A percentile compares a stretch with the other conserved stretches of the same genome.
phyloP scores from a whole-genome alignment of 257 asterid genomes.

The Solanum commersonii region DNA sequence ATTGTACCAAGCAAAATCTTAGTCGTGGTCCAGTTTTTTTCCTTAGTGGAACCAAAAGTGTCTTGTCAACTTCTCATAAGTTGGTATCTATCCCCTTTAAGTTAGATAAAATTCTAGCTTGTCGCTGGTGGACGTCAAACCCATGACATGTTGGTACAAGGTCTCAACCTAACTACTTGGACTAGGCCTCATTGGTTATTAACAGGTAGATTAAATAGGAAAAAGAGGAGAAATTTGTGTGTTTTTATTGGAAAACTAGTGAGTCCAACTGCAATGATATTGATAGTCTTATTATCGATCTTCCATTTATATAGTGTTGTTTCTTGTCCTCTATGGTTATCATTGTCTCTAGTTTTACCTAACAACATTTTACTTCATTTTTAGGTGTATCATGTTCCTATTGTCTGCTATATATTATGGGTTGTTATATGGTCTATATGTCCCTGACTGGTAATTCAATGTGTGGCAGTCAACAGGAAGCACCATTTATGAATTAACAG shows the following conservation, averaged over 20 bases:
- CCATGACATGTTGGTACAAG: background rate
- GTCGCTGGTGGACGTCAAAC: background rate
- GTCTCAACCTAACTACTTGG: background rate
- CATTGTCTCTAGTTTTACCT: background rate
- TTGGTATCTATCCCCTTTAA: background rate
- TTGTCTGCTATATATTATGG: slow-evolving; percentile 43
- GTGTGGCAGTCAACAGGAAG: slow-evolving; percentile 20
- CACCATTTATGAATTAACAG: slow-evolving; percentile 32
- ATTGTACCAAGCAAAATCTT: no score
- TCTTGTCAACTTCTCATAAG: background rate
- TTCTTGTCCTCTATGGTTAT: background rate
- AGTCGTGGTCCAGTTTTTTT: background rate
- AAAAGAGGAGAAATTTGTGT: background rate
- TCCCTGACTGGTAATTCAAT: slow-evolving; percentile 62
- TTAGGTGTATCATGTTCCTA: slow-evolving; percentile 40
- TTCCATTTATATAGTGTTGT: background rate
- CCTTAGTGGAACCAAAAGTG: background rate
- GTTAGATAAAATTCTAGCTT: background rate
- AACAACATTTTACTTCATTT: slow-evolving; percentile 2
- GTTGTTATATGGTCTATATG: slow-evolving; percentile 50
- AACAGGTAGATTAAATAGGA: background rate
- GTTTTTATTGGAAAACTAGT: background rate
- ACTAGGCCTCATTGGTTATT: background rate
- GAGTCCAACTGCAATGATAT: background rate
- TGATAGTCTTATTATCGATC: background rate